Evolutionary conservation across 768 basidiomycete species (phyloP).

Genomic region (Jaapia argillacea): DNA sequence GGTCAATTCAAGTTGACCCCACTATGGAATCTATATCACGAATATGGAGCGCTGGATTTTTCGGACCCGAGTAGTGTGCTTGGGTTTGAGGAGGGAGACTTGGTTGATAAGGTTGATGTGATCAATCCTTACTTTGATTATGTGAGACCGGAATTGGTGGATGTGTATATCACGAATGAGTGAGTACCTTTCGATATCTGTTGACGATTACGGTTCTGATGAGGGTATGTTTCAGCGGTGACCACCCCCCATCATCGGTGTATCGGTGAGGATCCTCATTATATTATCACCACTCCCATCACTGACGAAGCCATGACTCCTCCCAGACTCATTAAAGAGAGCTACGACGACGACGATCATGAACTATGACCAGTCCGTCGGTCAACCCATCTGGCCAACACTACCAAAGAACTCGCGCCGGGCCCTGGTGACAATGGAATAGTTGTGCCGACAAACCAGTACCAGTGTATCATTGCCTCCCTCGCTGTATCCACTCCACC

Average conservation of each 20-base stretch:
- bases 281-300: no score
- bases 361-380: constrained; percentile 53
- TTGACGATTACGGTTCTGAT: background rate
- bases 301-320: constrained; percentile 9
- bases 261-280: constrained; percentile 59
- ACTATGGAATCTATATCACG: constrained; percentile 79
- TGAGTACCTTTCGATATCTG: constrained; percentile 33
- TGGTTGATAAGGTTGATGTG: constrained; percentile 85
- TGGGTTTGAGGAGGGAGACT: constrained; percentile 67
- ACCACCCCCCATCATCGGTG: constrained; percentile 92
- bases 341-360: constrained; percentile 91
- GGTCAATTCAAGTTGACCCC: constrained; percentile 97
- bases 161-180: constrained; percentile 96
- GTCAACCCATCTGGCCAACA: no score
- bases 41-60: constrained; percentile 77
- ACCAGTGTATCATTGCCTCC: no score
- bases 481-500: no score
- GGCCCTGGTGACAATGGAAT: no score
- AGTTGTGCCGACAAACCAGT: no score
- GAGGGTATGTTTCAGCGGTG: constrained; percentile 48
- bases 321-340: constrained; percentile 76
- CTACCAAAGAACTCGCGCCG: no score
- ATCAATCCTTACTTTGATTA: constrained; percentile 97
- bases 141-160: constrained; percentile 84
- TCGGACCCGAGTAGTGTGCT: constrained; percentile 57